These are phyloP conservation scores for Myxozyma vanderwaltii DNA, from an alignment of 805 yeast species.

Conservation along the genomic window DNA sequence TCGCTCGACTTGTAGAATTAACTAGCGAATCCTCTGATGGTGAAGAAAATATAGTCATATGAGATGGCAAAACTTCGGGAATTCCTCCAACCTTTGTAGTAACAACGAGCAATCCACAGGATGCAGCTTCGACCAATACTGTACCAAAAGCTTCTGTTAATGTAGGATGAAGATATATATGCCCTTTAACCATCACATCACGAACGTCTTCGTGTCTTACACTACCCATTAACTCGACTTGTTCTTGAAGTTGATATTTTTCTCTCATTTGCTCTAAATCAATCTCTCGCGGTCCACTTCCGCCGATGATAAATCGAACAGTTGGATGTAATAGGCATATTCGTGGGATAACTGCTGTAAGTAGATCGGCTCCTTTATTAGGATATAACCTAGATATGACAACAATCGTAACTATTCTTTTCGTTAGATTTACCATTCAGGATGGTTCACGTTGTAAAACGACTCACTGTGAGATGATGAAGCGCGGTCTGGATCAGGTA, in stretches of 20 bases:
- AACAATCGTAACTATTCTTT: constrained; percentile 65
- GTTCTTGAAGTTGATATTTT: constrained; percentile 75
- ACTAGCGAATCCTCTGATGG: constrained; percentile 86
- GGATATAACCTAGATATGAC: constrained; percentile 89
- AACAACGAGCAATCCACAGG: constrained; percentile 90
- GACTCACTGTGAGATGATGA: constrained; percentile 43
- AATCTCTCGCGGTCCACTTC: constrained; percentile 94
- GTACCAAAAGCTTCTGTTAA: constrained; percentile 98
- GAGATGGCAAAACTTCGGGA: constrained; percentile 90
- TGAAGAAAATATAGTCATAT: constrained; percentile 89
- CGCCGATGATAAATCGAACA: constrained; percentile 85
- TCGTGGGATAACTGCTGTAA: constrained; percentile 80
- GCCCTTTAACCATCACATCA: constrained; percentile 89
- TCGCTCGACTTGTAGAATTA: constrained; percentile 70
- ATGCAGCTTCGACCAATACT: constrained; percentile 94
- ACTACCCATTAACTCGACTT: constrained; percentile 83
- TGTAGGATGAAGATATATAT: constrained; percentile 90
- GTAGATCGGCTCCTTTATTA: constrained; percentile 93
- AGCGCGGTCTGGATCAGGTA: constrained; percentile 43
- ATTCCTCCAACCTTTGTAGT: constrained; percentile 97
- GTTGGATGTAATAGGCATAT: constrained; percentile 65
- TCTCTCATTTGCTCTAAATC: constrained; percentile 97
- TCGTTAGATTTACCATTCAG: not conserved
- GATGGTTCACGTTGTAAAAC: not conserved
- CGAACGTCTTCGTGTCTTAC: constrained; percentile 91